These are phyloP conservation scores for Opeltia flavorubescens DNA, from an alignment of 495 filamentous ascomycete species.

Conservation along the genomic window DNA sequence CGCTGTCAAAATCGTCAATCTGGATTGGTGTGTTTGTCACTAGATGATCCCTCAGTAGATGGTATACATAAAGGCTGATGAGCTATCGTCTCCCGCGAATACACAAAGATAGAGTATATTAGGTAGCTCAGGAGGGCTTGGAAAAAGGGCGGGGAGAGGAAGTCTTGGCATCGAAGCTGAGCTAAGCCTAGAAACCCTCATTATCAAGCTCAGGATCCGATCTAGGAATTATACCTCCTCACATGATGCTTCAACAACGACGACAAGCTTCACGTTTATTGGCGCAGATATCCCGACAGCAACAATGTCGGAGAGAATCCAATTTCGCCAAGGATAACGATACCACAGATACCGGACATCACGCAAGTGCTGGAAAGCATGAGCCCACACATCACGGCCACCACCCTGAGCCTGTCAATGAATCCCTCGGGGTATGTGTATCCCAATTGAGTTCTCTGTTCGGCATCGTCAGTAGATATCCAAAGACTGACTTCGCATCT, in stretches of 20 bases:
- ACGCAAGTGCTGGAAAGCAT: slow-evolving; percentile 7
- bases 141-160: no score
- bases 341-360: slow-evolving; percentile 4
- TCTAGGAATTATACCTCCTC: no score
- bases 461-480: background rate
- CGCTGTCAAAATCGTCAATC: no score
- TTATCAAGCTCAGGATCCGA: no score
- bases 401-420: slow-evolving; percentile 41
- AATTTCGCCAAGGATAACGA: slow-evolving; percentile 3
- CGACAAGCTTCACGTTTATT: slow-evolving; percentile 1
- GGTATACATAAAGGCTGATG: no score
- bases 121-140: no score
- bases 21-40: background rate
- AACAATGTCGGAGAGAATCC: slow-evolving; percentile 8
- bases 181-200: no score
- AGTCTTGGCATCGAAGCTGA: no score
- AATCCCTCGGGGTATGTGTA: slow-evolving; percentile 49
- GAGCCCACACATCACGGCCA: slow-evolving; percentile 13
- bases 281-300: background rate
- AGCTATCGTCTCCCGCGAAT: no score
- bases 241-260: slow-evolving; percentile 8
- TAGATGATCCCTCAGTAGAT: no score
- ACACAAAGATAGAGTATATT: no score
- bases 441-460: slow-evolving; percentile 4
- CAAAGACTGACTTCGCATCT: slow-evolving; percentile 2